Conservation (phyloP, 164 flowering plant genomes). For the Magnolia officinalis region DNA sequence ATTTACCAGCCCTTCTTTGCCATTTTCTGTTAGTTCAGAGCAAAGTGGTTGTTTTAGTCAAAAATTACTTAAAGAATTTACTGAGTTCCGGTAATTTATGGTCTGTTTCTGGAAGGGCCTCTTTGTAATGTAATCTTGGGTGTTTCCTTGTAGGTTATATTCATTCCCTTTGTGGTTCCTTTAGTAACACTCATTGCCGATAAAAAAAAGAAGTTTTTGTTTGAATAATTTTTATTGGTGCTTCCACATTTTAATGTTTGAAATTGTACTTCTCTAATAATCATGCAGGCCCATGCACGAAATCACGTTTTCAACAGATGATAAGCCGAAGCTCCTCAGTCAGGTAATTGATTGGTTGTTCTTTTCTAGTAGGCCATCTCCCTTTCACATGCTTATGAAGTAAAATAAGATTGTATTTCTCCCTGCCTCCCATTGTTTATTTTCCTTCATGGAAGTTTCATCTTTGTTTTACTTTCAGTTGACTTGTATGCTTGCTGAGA, state of each 20-base stretch:
- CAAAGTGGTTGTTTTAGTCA: too few relatives aligned
- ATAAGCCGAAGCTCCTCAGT: slow-evolving; percentile 38
- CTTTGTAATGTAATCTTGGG: too few relatives aligned
- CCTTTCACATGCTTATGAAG: not conserved
- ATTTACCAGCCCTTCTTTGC: not conserved
- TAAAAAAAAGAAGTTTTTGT: not conserved
- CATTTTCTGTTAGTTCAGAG: not conserved
- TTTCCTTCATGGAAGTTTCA: not conserved
- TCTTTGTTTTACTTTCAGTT: slow-evolving; percentile 45
- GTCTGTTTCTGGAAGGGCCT: too few relatives aligned
- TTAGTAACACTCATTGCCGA: too few relatives aligned
- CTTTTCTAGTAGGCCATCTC: not conserved
- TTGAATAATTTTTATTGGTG: not conserved
- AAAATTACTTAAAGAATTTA: too few relatives aligned
- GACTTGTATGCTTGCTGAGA: slow-evolving; percentile 74
- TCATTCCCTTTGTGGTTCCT: too few relatives aligned
- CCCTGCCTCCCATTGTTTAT: not conserved
- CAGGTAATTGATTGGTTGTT: slow-evolving; percentile 19
- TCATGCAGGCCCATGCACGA: slow-evolving; percentile 41
- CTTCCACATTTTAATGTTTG: not conserved
- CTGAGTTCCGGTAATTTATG: too few relatives aligned
- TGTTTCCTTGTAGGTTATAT: too few relatives aligned
- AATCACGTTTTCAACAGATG: slow-evolving; percentile 35
- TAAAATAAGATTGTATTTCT: not conserved
- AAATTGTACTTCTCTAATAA: slow-evolving; percentile 1